Conservation (phyloP, 495 filamentous ascomycete genomes). For the Penicillium atrosanguineum region DNA sequence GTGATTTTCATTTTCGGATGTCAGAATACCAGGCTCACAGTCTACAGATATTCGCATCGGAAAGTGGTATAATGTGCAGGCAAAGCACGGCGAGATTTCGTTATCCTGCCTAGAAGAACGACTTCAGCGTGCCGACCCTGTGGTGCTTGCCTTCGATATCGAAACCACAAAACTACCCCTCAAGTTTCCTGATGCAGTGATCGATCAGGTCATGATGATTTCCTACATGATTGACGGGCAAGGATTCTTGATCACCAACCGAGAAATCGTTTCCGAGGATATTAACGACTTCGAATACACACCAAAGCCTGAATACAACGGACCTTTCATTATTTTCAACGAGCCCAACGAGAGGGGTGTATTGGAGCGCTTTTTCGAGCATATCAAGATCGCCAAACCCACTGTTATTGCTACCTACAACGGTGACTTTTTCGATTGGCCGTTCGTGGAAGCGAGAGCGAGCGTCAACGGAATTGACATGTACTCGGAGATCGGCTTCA, state of each 20-base stretch:
- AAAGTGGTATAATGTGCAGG: constrained; percentile 95
- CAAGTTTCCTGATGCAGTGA: constrained; percentile 94
- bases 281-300: constrained; percentile 99
- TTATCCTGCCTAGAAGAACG: constrained; percentile 85
- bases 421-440: constrained; percentile 99
- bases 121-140: constrained; percentile 83
- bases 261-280: constrained; percentile 96
- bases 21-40: constrained; percentile 10
- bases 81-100: constrained; percentile 82
- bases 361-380: constrained; percentile 89
- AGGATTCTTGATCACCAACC: constrained; percentile 96
- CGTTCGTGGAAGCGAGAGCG: constrained; percentile 91
- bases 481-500: constrained; percentile 97
- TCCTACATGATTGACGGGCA: constrained; percentile 99
- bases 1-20: constrained; percentile 13
- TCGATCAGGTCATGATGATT: constrained; percentile 99
- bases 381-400: constrained; percentile 90
- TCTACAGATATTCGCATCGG: constrained; percentile 82
- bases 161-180: constrained; percentile 95
- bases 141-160: constrained; percentile 97
- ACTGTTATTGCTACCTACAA: constrained; percentile 99
- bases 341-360: constrained; percentile 89
- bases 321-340: constrained; percentile 96
- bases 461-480: constrained; percentile 97
- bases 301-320: constrained; percentile 91